Base-by-base conservation (phyloP, 2,329 filamentous ascomycete species). In the Trichoderma sp. region DNA sequence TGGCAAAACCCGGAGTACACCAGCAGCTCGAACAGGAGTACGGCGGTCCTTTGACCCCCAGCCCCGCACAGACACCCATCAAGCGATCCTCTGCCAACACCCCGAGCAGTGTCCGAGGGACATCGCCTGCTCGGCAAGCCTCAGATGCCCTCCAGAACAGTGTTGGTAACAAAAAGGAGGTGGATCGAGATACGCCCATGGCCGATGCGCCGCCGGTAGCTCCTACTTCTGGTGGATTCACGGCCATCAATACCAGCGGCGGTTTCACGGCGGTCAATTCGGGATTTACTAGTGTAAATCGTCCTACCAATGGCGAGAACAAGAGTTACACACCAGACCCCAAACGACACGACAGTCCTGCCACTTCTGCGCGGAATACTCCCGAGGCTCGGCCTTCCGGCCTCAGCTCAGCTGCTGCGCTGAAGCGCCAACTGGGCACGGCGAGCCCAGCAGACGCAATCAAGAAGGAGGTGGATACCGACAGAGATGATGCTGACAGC, bases 1-100 rank as follows among this genome's bases (percentile, higher is more conserved):
- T 95, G 16, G 95, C 93, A 64, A 98, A 97, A 78, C 96, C 96
- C 3, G 93, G 94, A 34, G 94, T 98, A n/a, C 95, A 97, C 75
- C 94, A 97, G 75, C 94, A 97, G 79, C 83, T 98, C 11, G 95
- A 98, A 78, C 87, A 92, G 71, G 94, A 98, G 78, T 94, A 97
- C 76, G 95, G 95, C 69, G 96, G 95, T 1, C 94, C 95, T 18
- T 88, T 96, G 70, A 97, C 94, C 0, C 94, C 95, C 3, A 89
- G 86, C 71, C 87, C 87, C 6, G 86, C 83, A 81, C 90, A 77
- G 79, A 93, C 80, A 39, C 94, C 95, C 1, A 83, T 93, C 76
- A 94, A 90, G 76, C 85, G 86, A 68, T 89, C 87, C 6, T 83
- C 81, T 66, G 83, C 86, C 75, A 84, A 89, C 71, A 89, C 88